Base-by-base conservation (phyloP, 2,329 filamentous ascomycete species). In the Thyridium curvatum region DNA sequence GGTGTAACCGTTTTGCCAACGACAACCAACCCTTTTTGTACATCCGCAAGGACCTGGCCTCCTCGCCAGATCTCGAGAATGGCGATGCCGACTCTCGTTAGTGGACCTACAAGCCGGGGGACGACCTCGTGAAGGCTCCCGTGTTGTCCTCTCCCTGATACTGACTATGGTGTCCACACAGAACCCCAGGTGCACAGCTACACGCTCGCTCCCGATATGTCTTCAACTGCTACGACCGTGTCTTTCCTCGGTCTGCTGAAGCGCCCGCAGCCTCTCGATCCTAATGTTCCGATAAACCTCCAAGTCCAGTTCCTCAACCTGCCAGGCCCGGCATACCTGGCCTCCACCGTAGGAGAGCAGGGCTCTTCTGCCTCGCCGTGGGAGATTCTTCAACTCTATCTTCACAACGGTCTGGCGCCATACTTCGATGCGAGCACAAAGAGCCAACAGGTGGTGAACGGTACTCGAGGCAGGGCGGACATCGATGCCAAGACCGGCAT, bases 351-450 rank as follows among this genome's bases (percentile, higher is more conserved):
- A 44, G 74, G 80, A 50, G 80, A 86, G 50, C 84, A 89, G 59
- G 82, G 82, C 42, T 74, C 82, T 41, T 72, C 82, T 18, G 71
- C 83, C 40, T 94, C 90, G 34, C 89, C 91, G 4, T 96, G 89
- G 65, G 91, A 97, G 64, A 84, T 91, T 52, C 72, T 98, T 45
- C 89, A 96, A 66, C 88, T 91, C 42, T 77, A 95, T 53, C 79
- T 99, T 49, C 90, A 95, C 63, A 84, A 89, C 59, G 89, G 86
- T 49, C 71, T 98, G 56, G 88, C 87, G 52, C 93, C 94, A 30
- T 97, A 96, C 64, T 98, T 98, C 59, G 91, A 99, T 69, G 91
- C 90, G 52, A 94, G 89, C 60, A 94, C 90, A 42, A 91, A 89
- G 66, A 84, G 74, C 46, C 83, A 88, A 52, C 84, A 88, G 56